Base-by-base conservation (phyloP, 2,329 filamentous ascomycete species). In the Metarhizium brunneum region DNA sequence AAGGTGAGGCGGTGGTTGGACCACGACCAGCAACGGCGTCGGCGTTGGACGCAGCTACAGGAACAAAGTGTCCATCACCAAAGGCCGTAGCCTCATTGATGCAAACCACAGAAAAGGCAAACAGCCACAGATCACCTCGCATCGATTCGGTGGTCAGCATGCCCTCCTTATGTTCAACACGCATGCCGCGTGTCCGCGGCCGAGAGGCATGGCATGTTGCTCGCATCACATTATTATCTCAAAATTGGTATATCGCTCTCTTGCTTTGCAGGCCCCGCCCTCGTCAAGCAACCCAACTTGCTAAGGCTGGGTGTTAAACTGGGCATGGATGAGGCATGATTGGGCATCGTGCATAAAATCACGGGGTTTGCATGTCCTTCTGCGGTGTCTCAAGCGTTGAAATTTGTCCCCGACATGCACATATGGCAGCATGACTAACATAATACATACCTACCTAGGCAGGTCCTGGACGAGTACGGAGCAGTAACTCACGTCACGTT, bases 81-180 rank as follows among this genome's bases (percentile, higher is more conserved):
- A 16, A 5, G 11, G 13, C 8, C 13, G 38, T 40, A 40, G 38
- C 38, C 38, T 40, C 38, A 40, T 16, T 40, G 13, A 40, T 40
- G 38, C 38, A 40, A 40, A 16, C 38, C 38, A 40, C 32, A 16
- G n/a, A 36, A 11, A 7, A 25, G 18, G 38, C 38, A 40, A 5
- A 40, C 14, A 40, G 30, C 32, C 42, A 56, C 45, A 32, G 8
- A 45, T 52, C 20, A 25, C 30, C 45, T 30, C 29, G 35, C 50
- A 43, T 25, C 20, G 38, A 16, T 47, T 36, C 35, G n/a, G 20
- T 7, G 40, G 47, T 30, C 16, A 25, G 45, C 20, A 54, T 47
- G 40, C 36, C 18, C 38, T 53, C 52, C 50, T 51, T 53, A 56
- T 54, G 47, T 56, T 53, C n/a, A 18, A 25, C 45, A 50, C 54